phyloP scores from a whole-genome alignment of 768 basidiomycete genomes.

The Boletus barrowsii region DNA sequence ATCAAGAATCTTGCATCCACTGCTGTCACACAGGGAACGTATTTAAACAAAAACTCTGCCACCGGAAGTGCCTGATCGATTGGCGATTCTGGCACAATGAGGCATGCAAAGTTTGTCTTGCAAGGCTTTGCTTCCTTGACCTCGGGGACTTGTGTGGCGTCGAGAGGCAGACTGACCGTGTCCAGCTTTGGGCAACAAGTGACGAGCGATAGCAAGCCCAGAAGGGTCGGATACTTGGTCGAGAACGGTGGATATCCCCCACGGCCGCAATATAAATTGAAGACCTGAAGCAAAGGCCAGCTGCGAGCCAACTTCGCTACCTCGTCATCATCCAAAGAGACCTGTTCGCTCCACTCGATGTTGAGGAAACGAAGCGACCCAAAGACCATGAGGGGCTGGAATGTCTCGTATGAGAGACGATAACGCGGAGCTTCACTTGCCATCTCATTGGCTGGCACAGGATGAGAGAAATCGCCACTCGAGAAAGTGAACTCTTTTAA shows the following conservation, averaged over 20 bases:
- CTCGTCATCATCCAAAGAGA: conserved; percentile 9
- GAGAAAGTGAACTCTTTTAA: background rate
- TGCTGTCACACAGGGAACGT: background rate
- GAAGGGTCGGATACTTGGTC: conserved; percentile 8
- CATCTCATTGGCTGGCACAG: background rate
- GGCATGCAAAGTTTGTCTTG: background rate
- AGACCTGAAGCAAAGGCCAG: conserved; percentile 4
- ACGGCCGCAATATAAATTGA: conserved; percentile 5
- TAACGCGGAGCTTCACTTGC: background rate
- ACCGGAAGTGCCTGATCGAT: conserved; percentile 7
- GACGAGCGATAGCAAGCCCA: conserved; percentile 6
- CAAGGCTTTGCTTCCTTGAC: background rate
- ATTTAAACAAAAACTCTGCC: conserved; percentile 8
- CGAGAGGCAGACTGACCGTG: conserved; percentile 3
- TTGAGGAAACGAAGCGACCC: conserved; percentile 1
- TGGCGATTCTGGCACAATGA: conserved; percentile 10
- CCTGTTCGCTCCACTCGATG: conserved; percentile 11
- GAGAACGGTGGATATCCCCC: conserved; percentile 2
- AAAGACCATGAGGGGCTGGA: conserved; percentile 2
- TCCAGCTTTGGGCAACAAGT: background rate
- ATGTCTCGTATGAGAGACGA: conserved; percentile 6
- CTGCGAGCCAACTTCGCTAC: conserved; percentile 2
- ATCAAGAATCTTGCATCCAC: background rate
- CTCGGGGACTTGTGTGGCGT: conserved; percentile 12
- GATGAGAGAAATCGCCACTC: background rate